Evolutionary conservation across 495 filamentous ascomycete genomes (phyloP), one percentile per base, ranked within the genome.

Genomic region (Articulospora tetracladia): DNA sequence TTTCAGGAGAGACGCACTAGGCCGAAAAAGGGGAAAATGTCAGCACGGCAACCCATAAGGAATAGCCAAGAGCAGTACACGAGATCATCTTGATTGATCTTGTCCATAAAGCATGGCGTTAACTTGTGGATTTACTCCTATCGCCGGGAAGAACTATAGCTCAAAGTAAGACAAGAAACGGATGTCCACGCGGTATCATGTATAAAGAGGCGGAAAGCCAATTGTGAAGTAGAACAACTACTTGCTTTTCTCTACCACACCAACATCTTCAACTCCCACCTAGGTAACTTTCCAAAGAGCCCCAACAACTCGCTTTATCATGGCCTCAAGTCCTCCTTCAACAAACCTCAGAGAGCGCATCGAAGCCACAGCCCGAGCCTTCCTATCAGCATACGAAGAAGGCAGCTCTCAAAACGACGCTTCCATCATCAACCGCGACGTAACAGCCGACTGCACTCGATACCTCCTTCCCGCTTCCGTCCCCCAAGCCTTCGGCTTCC

Each of bases 381-480:
- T 48, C 22, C 19, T 48, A n/a, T 48, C 44, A 6, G 44, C 44
- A 20, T 48, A 19, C n/a, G 44, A 48, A 48, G 44, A 48, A n/a
- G 44, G 44, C 6, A n/a, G 7, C 8, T n/a, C n/a, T 20, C 44
- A 48, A 8, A 20, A 8, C 44, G 44, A 48, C 44, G 44, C 44
- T n/a, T 48, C 44, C 44, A 48, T 48, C n/a, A 48, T 48, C 44
- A 48, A 48, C 44, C 44, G 44, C 44, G n/a, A 48, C 44, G 44
- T 48, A 8, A 48, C 44, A 48, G 44, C 44, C 6, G 44, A 48
- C n/a, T 48, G 44, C n/a, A 48, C 44, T 48, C 44, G 44, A n/a
- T n/a, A 48, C 44, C 15, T 48, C 4, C 44, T 48, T 48, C 44
- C 44, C n/a, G 44, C 44, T 19, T 48, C 44, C 15, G 44, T 48